Evolutionary conservation across 805 yeast genomes (phyloP).

Genomic region (Candida namnaoensis): DNA sequence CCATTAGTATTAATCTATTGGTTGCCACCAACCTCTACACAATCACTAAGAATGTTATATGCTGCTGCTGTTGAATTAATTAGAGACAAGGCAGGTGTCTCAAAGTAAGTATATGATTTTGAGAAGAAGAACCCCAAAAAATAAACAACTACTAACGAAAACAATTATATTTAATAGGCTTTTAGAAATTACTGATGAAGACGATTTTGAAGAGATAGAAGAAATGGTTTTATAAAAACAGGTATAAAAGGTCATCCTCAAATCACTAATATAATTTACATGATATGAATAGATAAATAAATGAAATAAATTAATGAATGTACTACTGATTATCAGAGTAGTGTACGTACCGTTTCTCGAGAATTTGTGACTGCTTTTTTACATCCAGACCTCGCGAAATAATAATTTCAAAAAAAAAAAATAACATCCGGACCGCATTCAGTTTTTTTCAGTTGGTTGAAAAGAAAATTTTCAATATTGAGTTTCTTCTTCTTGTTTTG

Average conservation of each 20-base stretch:
- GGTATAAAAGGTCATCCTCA: too few species aligned
- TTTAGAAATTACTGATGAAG: constrained; percentile 57
- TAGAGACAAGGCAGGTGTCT: constrained; percentile 42
- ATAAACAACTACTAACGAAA: too few species aligned
- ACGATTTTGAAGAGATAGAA: constrained; percentile 57
- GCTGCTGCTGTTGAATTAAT: constrained; percentile 86
- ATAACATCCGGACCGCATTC: too few species aligned
- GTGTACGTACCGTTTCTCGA: too few species aligned
- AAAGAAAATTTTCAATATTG: not conserved
- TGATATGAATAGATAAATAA: too few species aligned
- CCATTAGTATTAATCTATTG: constrained; percentile 82
- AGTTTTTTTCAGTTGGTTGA: not conserved
- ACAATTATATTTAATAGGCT: constrained; percentile 24
- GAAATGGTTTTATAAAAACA: constrained; percentile 13
- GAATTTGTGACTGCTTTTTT: not conserved
- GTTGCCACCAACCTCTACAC: constrained; percentile 82
- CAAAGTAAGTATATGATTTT: constrained; percentile 15
- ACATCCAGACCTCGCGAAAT: not conserved
- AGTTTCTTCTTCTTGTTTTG: constrained; percentile 1
- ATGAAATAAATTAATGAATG: too few species aligned
- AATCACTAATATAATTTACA: too few species aligned
- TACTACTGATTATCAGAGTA: too few species aligned
- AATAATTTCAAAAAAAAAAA: not conserved
- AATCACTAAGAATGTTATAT: constrained; percentile 75
- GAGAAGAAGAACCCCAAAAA: too few species aligned